phyloP scores from a whole-genome alignment of 192 early-diverging fungal genomes.

The Backusella tarrabulga region DNA sequence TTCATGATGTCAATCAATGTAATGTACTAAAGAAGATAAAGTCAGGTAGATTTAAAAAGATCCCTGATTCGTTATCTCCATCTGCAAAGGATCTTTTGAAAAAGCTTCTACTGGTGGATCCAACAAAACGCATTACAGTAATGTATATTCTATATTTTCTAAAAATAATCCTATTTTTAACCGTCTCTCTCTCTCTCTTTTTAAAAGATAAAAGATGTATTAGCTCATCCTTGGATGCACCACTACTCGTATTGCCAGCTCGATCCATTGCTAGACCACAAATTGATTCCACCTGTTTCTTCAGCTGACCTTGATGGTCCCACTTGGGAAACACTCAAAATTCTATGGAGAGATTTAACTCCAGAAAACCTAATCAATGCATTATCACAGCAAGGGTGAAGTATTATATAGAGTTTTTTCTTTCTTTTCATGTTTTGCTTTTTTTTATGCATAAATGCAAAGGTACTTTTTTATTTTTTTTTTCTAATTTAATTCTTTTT shows the following conservation, averaged over 20 bases:
- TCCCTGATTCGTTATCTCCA: slow-evolving; percentile 66
- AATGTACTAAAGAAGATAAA: slow-evolving; percentile 63
- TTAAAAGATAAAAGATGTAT: neutral
- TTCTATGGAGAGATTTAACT: slow-evolving; percentile 19
- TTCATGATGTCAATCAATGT: slow-evolving; percentile 74
- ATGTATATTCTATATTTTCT: slow-evolving; percentile 3
- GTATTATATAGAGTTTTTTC: neutral
- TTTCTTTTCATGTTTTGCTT: neutral
- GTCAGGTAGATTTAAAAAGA: slow-evolving; percentile 58
- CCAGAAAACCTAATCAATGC: neutral
- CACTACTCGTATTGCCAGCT: neutral
- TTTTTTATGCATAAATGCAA: slow-evolving; percentile 2
- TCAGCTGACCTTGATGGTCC: slow-evolving; percentile 12
- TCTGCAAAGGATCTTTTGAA: slow-evolving; percentile 65
- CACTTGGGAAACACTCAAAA: slow-evolving; percentile 19
- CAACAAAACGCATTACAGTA: slow-evolving; percentile 52
- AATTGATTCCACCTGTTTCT: neutral
- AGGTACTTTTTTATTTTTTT: neutral
- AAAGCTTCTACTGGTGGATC: slow-evolving; percentile 75
- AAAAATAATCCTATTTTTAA: neutral
- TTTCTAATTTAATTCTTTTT: neutral
- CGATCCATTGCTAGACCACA: neutral
- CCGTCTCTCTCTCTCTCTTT: neutral
- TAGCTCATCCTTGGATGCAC: neutral
- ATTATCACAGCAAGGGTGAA: slow-evolving; percentile 2